These are phyloP conservation scores for Podospora conica DNA, from an alignment of 495 filamentous ascomycete species.

Conservation along the genomic window DNA sequence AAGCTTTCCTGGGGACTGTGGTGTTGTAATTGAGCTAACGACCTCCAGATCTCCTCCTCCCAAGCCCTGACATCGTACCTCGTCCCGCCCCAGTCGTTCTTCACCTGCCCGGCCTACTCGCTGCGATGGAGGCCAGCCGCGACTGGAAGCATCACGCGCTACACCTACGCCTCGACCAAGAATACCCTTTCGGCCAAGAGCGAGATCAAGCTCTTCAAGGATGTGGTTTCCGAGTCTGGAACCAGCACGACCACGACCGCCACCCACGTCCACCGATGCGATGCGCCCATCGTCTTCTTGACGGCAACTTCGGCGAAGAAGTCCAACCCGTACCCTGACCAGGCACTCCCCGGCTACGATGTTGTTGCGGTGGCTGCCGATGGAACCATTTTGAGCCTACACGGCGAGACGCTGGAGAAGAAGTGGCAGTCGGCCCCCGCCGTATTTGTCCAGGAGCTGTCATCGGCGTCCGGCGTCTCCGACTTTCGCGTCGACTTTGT, in stretches of 20 bases:
- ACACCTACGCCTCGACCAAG: slow-evolving; percentile 59
- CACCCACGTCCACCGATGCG: slow-evolving; percentile 14
- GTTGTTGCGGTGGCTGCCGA: slow-evolving; percentile 36
- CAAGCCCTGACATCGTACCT: slow-evolving; percentile 79
- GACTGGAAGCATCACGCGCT: slow-evolving; percentile 52
- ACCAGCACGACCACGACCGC: slow-evolving; percentile 39
- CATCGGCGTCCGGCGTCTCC: slow-evolving; percentile 17
- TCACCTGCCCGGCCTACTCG: slow-evolving; percentile 73
- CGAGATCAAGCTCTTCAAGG: slow-evolving; percentile 50
- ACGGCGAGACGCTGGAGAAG: slow-evolving; percentile 36
- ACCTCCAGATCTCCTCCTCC: slow-evolving; percentile 65
- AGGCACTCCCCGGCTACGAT: slow-evolving; percentile 19
- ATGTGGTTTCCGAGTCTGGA: slow-evolving; percentile 56
- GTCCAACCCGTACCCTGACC: slow-evolving; percentile 4
- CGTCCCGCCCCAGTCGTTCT: slow-evolving; percentile 69
- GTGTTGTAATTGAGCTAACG: slow-evolving; percentile 13
- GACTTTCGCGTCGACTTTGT: slow-evolving; percentile 36
- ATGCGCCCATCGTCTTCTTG: slow-evolving; percentile 25
- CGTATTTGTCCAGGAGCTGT: slow-evolving; percentile 33
- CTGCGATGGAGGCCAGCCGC: slow-evolving; percentile 54
- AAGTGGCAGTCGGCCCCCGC: slow-evolving; percentile 34
- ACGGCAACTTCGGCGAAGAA: slow-evolving; percentile 22
- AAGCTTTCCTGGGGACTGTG: not conserved
- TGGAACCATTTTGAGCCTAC: slow-evolving; percentile 33
- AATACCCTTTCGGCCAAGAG: slow-evolving; percentile 26